Evolutionary conservation across 2,329 filamentous ascomycete species (phyloP), one percentile per base, ranked within the genome.

Genomic region (Penicillium sclerotigenum): DNA sequence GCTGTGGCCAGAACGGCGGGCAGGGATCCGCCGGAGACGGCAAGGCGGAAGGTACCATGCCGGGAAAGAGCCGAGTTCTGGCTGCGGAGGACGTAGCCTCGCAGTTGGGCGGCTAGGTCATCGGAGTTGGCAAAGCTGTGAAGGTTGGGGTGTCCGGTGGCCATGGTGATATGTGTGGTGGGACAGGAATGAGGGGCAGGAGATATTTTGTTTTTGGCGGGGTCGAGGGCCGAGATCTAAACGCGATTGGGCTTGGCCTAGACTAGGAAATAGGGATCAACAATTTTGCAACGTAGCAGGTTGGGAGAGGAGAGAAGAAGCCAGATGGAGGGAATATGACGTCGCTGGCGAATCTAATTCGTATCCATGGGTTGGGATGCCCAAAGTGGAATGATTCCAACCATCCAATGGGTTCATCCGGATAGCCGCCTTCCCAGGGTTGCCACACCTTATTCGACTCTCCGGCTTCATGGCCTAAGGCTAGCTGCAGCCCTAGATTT

Each of bases 1-100:
- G 91, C 91, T 73, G 90, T 85, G 43, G 91, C 91, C 40, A 99
- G 87, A 14, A 87, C 90, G 70, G 91, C 88, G 55, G 94, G 94
- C 43, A 99, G 85, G 16, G 92, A 97, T 66, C 94, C 94, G 65
- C 94, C 94, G 0, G 93, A 97, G 51, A 97, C 89, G 63, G 87
- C 94, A 58, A 99, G 81, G 75, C 95, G 93, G 83, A 99, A 97
- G 71, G 82, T 82, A 61, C 83, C 82, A 75, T 97, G 94, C 60
- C 92, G 89, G 64, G 81, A 79, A 61, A 97, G 77, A 57, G 91
- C 91, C 58, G 87, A 83, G 69, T 87, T 87, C 77, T 99, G 93
- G 68, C 83, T 86, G 67, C 89, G 83, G 66, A 97, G 82, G 67
- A 97, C 80, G 76, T 95, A 97, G 66, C 84, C 79, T 71, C 92